Conservation (phyloP, 495 filamentous ascomycete genomes). For the Rostrohypoxylon terebratum region DNA sequence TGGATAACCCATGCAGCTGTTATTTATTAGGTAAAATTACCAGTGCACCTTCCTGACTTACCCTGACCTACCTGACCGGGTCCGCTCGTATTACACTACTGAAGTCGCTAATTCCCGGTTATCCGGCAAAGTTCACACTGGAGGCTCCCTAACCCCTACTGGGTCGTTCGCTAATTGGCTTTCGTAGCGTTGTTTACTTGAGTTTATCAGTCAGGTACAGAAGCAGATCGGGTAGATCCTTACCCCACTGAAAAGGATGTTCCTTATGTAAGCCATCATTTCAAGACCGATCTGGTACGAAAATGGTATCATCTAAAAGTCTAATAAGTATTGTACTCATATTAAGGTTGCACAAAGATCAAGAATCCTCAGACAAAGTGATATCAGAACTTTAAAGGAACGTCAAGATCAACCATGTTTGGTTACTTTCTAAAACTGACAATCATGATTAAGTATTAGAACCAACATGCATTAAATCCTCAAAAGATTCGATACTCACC, state of each 20-base stretch:
- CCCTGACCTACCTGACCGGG: background rate
- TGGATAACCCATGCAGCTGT: background rate
- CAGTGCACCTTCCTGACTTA: background rate
- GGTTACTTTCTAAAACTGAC: background rate
- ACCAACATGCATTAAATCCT: background rate
- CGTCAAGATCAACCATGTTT: background rate
- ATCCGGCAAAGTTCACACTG: conserved; percentile 1
- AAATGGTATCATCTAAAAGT: background rate
- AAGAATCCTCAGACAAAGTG: background rate
- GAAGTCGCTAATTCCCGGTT: conserved; percentile 1
- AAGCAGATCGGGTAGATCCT: background rate
- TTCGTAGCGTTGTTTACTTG: conserved; percentile 3
- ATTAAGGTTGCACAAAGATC: background rate
- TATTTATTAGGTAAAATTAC: background rate
- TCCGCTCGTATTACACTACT: conserved; percentile 2
- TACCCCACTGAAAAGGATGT: background rate
- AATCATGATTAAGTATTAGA: background rate
- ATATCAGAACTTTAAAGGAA: background rate
- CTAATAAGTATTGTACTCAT: conserved; percentile 1
- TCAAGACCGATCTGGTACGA: background rate
- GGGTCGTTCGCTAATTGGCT: conserved; percentile 5
- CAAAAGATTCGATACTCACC: background rate
- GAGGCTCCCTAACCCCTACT: background rate
- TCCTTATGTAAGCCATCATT: conserved; percentile 7
- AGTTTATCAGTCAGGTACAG: conserved; percentile 13